A percentile compares a stretch with the other conserved stretches of the same genome.
Evolutionary conservation across 495 filamentous ascomycete genomes (phyloP).

Genomic region (Hypoxylon cercidicola): DNA sequence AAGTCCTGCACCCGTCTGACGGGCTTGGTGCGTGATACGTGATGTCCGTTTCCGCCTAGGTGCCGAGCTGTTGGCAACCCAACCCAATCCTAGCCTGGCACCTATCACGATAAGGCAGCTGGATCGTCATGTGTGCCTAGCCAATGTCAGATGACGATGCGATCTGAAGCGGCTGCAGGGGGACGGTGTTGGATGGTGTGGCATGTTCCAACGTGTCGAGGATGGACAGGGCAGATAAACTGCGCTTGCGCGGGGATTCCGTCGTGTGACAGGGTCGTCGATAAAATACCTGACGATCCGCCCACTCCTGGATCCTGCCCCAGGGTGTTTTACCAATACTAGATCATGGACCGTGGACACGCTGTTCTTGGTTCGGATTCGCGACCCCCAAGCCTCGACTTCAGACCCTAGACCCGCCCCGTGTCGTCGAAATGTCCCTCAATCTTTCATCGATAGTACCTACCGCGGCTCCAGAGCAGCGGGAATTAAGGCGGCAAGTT

Average conservation of each 20-base stretch:
- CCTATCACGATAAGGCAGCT: slow-evolving; percentile 35
- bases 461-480: slow-evolving; percentile 8
- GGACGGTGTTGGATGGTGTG: slow-evolving; percentile 23
- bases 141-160: slow-evolving; percentile 44
- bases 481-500: slow-evolving; percentile 33
- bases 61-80: slow-evolving; percentile 39
- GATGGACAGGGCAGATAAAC: slow-evolving; percentile 24
- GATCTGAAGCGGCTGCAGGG: slow-evolving; percentile 30
- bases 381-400: slow-evolving; percentile 18
- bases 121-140: slow-evolving; percentile 28
- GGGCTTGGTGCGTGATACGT: slow-evolving; percentile 8
- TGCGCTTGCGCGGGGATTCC: slow-evolving; percentile 24
- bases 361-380: slow-evolving; percentile 24
- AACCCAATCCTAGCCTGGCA: slow-evolving; percentile 31
- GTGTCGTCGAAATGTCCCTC: slow-evolving; percentile 17
- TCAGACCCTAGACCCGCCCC: slow-evolving; percentile 4
- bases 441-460: slow-evolving; percentile 14
- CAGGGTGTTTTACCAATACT: slow-evolving; percentile 24
- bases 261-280: slow-evolving; percentile 35
- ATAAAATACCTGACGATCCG: slow-evolving; percentile 41
- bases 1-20: slow-evolving; percentile 35
- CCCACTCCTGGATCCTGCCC: slow-evolving; percentile 17
- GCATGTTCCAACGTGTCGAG: slow-evolving; percentile 32
- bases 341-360: slow-evolving; percentile 6
- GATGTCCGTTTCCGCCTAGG: slow-evolving; percentile 36